Percentiles rank a stretch among this genome's conserved stretches.
Evolutionary conservation across 1,139 yeast genomes (phyloP).

Genomic region (Blastobotrys malaysiensis): DNA sequence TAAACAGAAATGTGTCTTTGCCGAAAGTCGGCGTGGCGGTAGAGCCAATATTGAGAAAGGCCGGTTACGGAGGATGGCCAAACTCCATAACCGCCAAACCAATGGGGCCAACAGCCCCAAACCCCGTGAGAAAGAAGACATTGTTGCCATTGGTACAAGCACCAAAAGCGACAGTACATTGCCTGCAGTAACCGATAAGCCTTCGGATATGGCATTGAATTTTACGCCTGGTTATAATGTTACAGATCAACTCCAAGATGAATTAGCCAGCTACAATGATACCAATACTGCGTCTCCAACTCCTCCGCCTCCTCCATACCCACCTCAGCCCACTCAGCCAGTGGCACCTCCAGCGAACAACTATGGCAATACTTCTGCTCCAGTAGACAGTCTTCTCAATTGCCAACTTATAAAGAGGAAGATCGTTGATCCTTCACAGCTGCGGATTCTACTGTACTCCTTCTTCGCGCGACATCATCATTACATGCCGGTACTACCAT

Average conservation of each 20-base stretch:
- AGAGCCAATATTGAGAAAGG: constrained; percentile 14
- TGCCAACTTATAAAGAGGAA: constrained; percentile 10
- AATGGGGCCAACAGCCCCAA: constrained; percentile 7
- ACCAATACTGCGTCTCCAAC: neutral
- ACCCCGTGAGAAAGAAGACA: constrained; percentile 1
- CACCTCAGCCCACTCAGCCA: no score
- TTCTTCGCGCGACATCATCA: constrained; percentile 22
- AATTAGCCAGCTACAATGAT: neutral
- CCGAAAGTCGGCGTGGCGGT: constrained; percentile 16
- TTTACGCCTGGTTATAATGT: neutral
- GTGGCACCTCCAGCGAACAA: neutral
- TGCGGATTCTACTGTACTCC: constrained; percentile 12
- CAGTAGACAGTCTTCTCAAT: neutral
- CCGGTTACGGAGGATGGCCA: constrained; percentile 3
- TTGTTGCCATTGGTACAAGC: neutral
- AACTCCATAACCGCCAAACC: constrained; percentile 4
- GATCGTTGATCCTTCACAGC: constrained; percentile 10
- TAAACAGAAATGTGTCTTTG: constrained; percentile 14
- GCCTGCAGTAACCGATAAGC: neutral
- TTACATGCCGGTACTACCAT: constrained; percentile 19
- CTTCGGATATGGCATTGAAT: neutral
- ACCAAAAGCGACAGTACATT: neutral
- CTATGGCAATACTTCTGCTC: neutral
- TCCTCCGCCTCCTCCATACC: neutral
- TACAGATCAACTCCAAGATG: neutral